phyloP scores from a whole-genome alignment of 768 basidiomycete species.

The Trametes cinnabarina region DNA sequence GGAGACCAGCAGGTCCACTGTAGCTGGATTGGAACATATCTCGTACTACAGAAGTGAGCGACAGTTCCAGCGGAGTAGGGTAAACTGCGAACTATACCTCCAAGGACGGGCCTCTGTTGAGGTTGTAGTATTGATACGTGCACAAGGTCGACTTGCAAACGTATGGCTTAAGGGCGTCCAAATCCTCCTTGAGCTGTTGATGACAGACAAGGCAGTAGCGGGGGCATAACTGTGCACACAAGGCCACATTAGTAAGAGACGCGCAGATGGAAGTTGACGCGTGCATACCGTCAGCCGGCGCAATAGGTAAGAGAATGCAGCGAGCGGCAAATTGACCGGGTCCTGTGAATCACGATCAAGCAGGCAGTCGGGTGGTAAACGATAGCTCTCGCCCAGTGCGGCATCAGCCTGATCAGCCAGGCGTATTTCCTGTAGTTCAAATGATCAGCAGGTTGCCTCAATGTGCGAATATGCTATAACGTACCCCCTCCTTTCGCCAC shows the following conservation, averaged over 20 bases:
- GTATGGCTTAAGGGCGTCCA: conserved; percentile 68
- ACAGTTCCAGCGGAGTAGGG: too few species aligned
- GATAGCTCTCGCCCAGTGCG: conserved; percentile 34
- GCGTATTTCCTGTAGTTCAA: neutral
- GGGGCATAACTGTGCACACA: conserved; percentile 67
- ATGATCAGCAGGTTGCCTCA: too few species aligned
- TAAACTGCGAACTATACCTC: conserved; percentile 43
- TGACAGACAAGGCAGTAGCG: conserved; percentile 77
- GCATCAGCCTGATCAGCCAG: neutral
- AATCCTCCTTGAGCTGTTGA: conserved; percentile 48
- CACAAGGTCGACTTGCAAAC: conserved; percentile 68
- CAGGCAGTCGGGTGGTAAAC: conserved; percentile 58
- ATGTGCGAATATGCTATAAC: neutral
- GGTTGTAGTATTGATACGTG: conserved; percentile 64
- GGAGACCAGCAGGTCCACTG: conserved; percentile 68
- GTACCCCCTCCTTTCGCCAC: conserved; percentile 32
- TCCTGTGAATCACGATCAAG: conserved; percentile 30
- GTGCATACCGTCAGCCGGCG: conserved; percentile 57
- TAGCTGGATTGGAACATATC: conserved; percentile 58
- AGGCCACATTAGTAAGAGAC: too few species aligned
- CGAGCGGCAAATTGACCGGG: conserved; percentile 57
- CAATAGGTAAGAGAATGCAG: conserved; percentile 63
- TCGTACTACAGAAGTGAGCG: conserved; percentile 54
- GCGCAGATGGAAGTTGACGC: too few species aligned
- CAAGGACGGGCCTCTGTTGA: conserved; percentile 64